Base-by-base conservation (phyloP, 805 yeast species). In the Deakozyma indianensis region DNA sequence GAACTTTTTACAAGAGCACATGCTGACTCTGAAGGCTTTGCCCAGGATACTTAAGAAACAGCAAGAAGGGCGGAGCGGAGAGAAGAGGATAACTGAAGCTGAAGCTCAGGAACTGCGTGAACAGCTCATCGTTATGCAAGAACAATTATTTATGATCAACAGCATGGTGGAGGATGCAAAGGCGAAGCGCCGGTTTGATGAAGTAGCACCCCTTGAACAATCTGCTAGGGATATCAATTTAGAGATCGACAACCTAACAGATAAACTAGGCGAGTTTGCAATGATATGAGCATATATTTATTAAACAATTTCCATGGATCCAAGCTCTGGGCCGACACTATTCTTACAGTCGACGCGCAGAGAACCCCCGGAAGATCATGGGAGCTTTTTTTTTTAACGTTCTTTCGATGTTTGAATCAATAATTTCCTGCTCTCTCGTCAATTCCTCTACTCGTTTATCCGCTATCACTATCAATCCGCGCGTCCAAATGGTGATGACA, bases 41-140 rank as follows among this genome's bases (percentile, higher is more conserved):
- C 86, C 85, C 2, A 65, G 63, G 29, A 57, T 62, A 2, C 59
- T 73, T 44, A 63, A 68, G 48, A 59, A 56, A 35, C 55, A 53
- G 22, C 43, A 43, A 2, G 41, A 45, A 11, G 28, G 14, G 14
- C 14, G 14, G 14, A 25, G 14, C 14, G 28, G 28, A 9, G 44
- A 45, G 1, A 47, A 44, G 15, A 24, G 42, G 41, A 24, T 44
- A 48, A 50, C 48, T 60, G 63, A 54, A 55, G 57, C 40, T 45
- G 51, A 45, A 28, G 52, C 49, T 1, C 28, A 35, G 18, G 20
- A 40, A 29, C 48, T 51, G 20, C 56, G 54, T 44, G 51, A 86
- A 52, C 80, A 81, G 51, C 63, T 88, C 47, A 83, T 88, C 81
- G 96, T 90, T 9, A 63, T 86, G 56, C 80, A 80, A 49, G 97